Evolutionary conservation across 208 protist species (phyloP), one percentile per base, ranked within the genome.

Genomic region (Hexamita inflata): DNA sequence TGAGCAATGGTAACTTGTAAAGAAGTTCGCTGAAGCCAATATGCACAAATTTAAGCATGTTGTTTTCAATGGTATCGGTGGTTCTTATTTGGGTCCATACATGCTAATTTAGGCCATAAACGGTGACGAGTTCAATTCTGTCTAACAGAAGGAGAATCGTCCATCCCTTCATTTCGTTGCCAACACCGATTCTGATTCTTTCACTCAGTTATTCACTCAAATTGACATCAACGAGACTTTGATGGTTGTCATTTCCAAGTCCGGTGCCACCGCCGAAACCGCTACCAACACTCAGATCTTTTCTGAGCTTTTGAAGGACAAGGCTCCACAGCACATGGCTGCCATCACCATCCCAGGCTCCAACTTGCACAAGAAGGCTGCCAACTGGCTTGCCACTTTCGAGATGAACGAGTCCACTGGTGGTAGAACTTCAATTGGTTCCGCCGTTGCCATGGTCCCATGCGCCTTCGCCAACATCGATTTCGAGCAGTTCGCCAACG

Each of bases 51-150:
- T 73, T 58, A 75, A 64, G 34, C 76, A 81, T 59, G 59, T 84
- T 0, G 66, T 84, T 49, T 84, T 82, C 34, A 84, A 84, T 49
- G 82, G 82, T 42, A 82, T 84, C 38, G 82, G 82, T 61, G 82
- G 82, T 29, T 81, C 76, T 29, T 84, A 70, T 40, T 60, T 84
- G 1, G 82, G 82, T 35, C 82, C 82, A 40, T 58, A 78, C 11
- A 78, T 84, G 76, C 58, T 83, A n/a, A 41, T 82, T 38, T 35
- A 78, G 35, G 61, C 76, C 0, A 49, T 45, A 1, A 66, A 74
- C 32, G 76, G 75, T 13, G 49, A 77, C 29, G 39, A 74, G 1
- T 68, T 29, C 35, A 77, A 77, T 30, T 59, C 38, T 0, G 4
- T 2, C 7, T 42, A 75, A 29, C 35, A n/a, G 19, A 24, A 29